phyloP scores from a whole-genome alignment of 2,329 filamentous ascomycete species.

The Cladosporium sp. region DNA sequence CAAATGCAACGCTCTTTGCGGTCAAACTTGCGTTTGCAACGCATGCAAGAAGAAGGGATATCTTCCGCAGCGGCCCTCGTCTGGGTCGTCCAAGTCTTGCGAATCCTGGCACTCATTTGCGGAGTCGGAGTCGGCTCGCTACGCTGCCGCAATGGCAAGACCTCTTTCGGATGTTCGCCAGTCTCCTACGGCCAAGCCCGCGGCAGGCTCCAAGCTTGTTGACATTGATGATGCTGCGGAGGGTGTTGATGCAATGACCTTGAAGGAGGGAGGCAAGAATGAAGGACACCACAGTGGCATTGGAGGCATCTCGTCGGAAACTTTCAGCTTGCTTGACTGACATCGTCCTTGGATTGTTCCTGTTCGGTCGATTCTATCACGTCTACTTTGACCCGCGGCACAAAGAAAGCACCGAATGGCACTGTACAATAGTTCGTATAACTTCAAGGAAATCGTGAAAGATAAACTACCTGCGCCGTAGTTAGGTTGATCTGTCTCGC shows the following conservation, averaged over 20 bases:
- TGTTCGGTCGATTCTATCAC: no score
- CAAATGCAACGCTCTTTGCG: constrained; percentile 30
- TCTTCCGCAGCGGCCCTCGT: not conserved
- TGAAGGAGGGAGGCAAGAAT: not conserved
- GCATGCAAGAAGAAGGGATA: constrained; percentile 11
- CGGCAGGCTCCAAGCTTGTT: not conserved
- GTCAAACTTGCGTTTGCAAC: constrained; percentile 28
- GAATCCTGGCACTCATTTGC: constrained; percentile 18
- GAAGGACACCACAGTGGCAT: not conserved
- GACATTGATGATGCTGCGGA: not conserved
- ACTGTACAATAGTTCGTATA: no score
- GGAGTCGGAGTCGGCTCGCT: constrained; percentile 14
- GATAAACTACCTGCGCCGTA: no score
- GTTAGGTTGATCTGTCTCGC: no score
- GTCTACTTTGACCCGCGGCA: no score
- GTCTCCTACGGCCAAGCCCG: not conserved
- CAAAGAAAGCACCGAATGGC: no score
- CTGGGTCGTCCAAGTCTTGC: constrained; percentile 1
- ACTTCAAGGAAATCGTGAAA: no score
- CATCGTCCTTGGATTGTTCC: no score
- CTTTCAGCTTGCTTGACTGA: not conserved
- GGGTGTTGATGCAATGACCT: not conserved
- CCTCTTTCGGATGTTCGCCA: no score
- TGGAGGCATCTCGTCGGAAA: not conserved
- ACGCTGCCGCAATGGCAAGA: not conserved